Percentiles rank a stretch among this genome's conserved stretches.
Conservation (phyloP, 805 yeast genomes). For the Zygoascus flipseniorum region DNA sequence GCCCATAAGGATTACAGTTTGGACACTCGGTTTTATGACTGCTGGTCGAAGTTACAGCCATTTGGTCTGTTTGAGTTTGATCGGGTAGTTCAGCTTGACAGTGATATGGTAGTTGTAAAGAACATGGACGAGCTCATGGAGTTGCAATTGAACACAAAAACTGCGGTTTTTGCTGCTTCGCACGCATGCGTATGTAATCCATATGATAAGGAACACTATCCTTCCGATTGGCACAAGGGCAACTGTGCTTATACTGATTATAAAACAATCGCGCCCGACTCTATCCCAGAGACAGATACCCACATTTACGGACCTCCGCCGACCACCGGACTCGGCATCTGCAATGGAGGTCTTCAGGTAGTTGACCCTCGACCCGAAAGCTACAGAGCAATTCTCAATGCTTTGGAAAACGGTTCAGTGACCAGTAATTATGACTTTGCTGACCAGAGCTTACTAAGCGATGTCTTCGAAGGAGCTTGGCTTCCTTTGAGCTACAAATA, state of each 20-base stretch:
- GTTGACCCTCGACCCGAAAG: constrained; percentile 35
- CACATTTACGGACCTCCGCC: constrained; percentile 36
- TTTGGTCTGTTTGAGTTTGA: constrained; percentile 43
- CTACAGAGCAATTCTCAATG: constrained; percentile 35
- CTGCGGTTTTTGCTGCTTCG: constrained; percentile 43
- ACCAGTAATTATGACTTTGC: constrained; percentile 44
- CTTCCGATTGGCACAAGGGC: constrained; percentile 41
- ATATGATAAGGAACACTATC: constrained; percentile 42
- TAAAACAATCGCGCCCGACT: constrained; percentile 1
- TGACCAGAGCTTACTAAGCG: constrained; percentile 49
- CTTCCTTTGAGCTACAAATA: constrained; percentile 43
- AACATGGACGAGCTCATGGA: constrained; percentile 57
- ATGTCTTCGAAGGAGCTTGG: constrained; percentile 45
- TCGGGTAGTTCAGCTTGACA: constrained; percentile 48
- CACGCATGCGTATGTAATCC: constrained; percentile 62
- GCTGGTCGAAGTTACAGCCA: constrained; percentile 55
- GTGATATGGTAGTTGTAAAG: constrained; percentile 48
- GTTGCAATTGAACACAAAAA: constrained; percentile 30
- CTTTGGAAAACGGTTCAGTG: constrained; percentile 32
- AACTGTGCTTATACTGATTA: constrained; percentile 42
- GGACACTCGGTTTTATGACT: constrained; percentile 49
- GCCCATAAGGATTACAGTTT: constrained; percentile 37
- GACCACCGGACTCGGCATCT: constrained; percentile 36
- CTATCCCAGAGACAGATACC: constrained; percentile 15
- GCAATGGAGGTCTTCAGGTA: constrained; percentile 53